Conservation (phyloP, 148 eudicot genomes). For the Gaultheria prostrata region DNA sequence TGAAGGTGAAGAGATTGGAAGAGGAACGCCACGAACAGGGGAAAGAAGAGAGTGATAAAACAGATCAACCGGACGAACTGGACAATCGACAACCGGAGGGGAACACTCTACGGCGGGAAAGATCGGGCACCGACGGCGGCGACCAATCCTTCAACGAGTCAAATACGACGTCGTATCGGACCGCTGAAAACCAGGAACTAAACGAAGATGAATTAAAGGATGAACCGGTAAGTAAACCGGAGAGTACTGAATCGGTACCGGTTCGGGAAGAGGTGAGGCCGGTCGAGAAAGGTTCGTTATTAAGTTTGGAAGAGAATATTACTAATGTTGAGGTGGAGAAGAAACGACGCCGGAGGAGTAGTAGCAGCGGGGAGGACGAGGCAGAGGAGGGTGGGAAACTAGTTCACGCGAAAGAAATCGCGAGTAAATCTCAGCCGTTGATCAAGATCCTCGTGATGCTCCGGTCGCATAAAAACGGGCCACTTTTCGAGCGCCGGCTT, state of each 20-base stretch:
- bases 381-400: conserved; percentile 23
- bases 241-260: conserved; percentile 13
- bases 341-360: conserved; percentile 30
- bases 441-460: conserved; percentile 28
- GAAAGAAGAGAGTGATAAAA: not conserved
- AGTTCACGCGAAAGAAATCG: conserved; percentile 34
- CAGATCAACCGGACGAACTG: conserved; percentile 35
- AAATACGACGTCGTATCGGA: conserved; percentile 27
- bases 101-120: conserved; percentile 23
- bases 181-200: conserved; percentile 13
- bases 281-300: conserved; percentile 17
- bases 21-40: conserved; percentile 29
- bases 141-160: conserved; percentile 47
- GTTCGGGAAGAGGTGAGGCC: not conserved
- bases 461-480: conserved; percentile 45
- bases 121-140: conserved; percentile 18
- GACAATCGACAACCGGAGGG: conserved; percentile 17
- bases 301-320: not conserved
- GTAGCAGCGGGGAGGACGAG: conserved; percentile 26
- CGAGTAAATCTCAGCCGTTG: conserved; percentile 38
- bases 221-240: conserved; percentile 1
- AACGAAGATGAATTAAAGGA: not conserved
- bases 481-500: conserved; percentile 40
- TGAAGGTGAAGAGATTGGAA: conserved; percentile 41
- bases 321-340: conserved; percentile 1